Evolutionary conservation across 2,329 filamentous ascomycete species (phyloP).

Genomic region (Exophiala alcalophila): DNA sequence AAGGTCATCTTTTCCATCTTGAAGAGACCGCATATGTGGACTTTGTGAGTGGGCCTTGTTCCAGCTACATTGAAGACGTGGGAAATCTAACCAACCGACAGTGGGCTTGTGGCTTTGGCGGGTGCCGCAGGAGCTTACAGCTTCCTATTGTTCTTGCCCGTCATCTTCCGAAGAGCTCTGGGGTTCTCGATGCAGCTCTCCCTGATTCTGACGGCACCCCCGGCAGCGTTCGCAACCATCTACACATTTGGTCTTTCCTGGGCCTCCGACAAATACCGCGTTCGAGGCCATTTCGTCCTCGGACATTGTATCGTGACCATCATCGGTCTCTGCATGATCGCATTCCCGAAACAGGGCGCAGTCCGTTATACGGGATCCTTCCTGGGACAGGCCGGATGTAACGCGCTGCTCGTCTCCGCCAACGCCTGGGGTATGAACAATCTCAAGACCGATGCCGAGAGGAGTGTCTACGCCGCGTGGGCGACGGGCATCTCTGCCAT

Average conservation of each 20-base stretch:
- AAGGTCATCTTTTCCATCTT: constrained; percentile 35
- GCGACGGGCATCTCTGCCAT: constrained; percentile 41
- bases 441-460: constrained; percentile 33
- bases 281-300: constrained; percentile 12
- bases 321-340: constrained; percentile 60
- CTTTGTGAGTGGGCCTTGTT: constrained; percentile 44
- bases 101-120: constrained; percentile 6
- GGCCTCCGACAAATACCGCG: constrained; percentile 7
- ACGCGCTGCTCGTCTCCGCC: constrained; percentile 29
- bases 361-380: constrained; percentile 72
- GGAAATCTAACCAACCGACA: neutral
- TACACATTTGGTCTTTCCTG: constrained; percentile 1
- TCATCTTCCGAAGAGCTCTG: constrained; percentile 39
- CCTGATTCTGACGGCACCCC: constrained; percentile 37
- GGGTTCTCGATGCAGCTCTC: constrained; percentile 36
- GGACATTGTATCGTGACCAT: constrained; percentile 35
- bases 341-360: too few species aligned
- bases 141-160: constrained; percentile 53
- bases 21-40: constrained; percentile 48
- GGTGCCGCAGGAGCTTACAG: constrained; percentile 65
- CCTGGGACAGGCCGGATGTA: constrained; percentile 63
- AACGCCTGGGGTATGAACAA: constrained; percentile 37
- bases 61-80: neutral
- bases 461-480: constrained; percentile 34
- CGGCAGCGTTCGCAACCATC: constrained; percentile 21